These are phyloP conservation scores for Phytophthora parvispora DNA, from an alignment of 352 stramenopile genomes.

Conservation along the genomic window DNA sequence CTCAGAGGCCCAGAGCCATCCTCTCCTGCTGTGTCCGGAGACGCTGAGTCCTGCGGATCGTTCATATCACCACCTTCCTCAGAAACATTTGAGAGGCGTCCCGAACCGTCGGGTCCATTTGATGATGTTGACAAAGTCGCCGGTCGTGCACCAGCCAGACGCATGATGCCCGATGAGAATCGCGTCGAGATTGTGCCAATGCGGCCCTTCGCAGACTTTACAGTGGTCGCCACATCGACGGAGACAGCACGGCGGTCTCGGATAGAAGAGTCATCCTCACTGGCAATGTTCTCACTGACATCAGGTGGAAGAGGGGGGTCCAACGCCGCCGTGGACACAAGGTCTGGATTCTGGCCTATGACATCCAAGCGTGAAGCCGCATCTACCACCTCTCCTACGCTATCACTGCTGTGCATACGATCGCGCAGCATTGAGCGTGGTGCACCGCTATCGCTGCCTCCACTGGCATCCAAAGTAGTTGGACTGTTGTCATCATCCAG, in stretches of 20 bases:
- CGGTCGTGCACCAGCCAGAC: conserved; percentile 45
- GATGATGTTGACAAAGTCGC: conserved; percentile 27
- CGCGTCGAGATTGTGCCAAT: conserved; percentile 82
- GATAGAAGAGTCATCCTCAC: conserved; percentile 16
- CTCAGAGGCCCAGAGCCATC: conserved; percentile 14
- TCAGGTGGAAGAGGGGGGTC: conserved; percentile 29
- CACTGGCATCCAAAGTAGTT: conserved; percentile 23
- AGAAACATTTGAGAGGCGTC: conserved; percentile 42
- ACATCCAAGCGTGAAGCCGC: conserved; percentile 26
- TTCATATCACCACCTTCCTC: conserved; percentile 29
- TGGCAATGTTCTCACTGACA: conserved; percentile 13
- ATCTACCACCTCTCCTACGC: conserved; percentile 45
- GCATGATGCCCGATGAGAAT: conserved; percentile 76
- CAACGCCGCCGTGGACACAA: conserved; percentile 27
- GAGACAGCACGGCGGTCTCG: conserved; percentile 45
- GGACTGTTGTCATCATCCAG: conserved; percentile 42
- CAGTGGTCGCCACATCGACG: conserved; percentile 62
- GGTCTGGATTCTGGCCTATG: conserved; percentile 28
- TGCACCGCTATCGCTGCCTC: conserved; percentile 7
- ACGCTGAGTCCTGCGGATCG: conserved; percentile 22
- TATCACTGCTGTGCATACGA: conserved; percentile 50
- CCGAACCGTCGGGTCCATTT: conserved; percentile 20
- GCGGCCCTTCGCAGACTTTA: conserved; percentile 70
- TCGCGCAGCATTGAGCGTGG: conserved; percentile 42
- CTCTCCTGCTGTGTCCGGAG: conserved; percentile 24